Conservation (phyloP, 257 asterid species). For the Phtheirospermum japonicum region DNA sequence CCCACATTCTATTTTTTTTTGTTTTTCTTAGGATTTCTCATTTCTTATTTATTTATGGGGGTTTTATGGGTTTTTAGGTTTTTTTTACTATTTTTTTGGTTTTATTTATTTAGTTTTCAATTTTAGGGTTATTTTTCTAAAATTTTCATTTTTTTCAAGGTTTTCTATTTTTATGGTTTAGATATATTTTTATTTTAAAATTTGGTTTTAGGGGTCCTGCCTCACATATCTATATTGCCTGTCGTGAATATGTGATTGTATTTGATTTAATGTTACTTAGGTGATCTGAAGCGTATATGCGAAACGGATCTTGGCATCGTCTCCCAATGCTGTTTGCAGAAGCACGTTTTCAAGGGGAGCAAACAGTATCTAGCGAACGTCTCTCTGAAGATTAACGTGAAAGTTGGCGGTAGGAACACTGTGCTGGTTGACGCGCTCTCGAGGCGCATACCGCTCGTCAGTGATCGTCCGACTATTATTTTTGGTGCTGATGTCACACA, state of each 20-base stretch:
- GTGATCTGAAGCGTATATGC: slow-evolving; percentile 87
- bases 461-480: slow-evolving; percentile 86
- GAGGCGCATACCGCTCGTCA: slow-evolving; percentile 88
- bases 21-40: no score
- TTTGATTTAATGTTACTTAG: slow-evolving; percentile 31
- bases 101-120: no score
- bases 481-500: slow-evolving; percentile 99
- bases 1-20: no score
- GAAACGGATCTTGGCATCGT: slow-evolving; percentile 97
- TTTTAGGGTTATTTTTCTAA: no score
- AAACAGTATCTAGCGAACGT: slow-evolving; percentile 94
- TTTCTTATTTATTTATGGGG: no score
- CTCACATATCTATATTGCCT: background rate
- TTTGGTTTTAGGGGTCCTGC: no score
- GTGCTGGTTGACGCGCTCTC: slow-evolving; percentile 86
- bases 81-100: no score
- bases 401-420: slow-evolving; percentile 94
- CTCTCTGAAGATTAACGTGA: slow-evolving; percentile 81
- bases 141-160: no score
- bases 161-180: no score
- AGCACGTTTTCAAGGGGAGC: slow-evolving; percentile 75
- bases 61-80: no score
- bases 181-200: no score
- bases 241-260: background rate
- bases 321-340: slow-evolving; percentile 92